phyloP scores from a whole-genome alignment of 345 rosid genomes.

The Abelmoschus esculentus region DNA sequence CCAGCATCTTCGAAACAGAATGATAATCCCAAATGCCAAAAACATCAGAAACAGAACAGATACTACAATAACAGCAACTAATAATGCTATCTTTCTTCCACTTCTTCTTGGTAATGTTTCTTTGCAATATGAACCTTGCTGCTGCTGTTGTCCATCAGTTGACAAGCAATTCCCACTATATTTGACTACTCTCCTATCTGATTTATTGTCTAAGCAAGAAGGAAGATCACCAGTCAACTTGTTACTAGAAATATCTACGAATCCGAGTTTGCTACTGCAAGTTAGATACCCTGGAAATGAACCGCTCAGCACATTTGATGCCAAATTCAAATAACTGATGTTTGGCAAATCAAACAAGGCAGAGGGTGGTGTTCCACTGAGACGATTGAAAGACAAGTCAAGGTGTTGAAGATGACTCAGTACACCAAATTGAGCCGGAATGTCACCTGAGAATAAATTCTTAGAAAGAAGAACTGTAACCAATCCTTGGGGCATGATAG shows the following conservation, averaged over 20 bases:
- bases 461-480: constrained; percentile 72
- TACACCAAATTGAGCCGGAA: constrained; percentile 44
- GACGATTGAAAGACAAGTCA: constrained; percentile 70
- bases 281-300: constrained; percentile 38
- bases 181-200: constrained; percentile 54
- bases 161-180: constrained; percentile 75
- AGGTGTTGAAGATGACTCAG: constrained; percentile 81
- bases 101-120: constrained; percentile 32
- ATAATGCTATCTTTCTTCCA: constrained; percentile 37
- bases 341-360: constrained; percentile 67
- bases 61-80: constrained; percentile 44
- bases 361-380: constrained; percentile 62
- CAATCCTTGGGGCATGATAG: constrained; percentile 56
- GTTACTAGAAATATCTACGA: constrained; percentile 80
- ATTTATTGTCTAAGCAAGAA: constrained; percentile 52
- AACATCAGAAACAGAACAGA: constrained; percentile 43
- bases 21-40: constrained; percentile 34
- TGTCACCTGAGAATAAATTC: constrained; percentile 67
- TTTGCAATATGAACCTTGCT: constrained; percentile 46
- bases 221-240: constrained; percentile 70
- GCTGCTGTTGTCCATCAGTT: constrained; percentile 42
- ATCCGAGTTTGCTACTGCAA: constrained; percentile 77
- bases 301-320: constrained; percentile 70
- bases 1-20: constrained; percentile 36
- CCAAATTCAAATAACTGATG: constrained; percentile 78